These are phyloP conservation scores for Corylus avellana DNA, from an alignment of 306 rosid species.

Conservation along the genomic window DNA sequence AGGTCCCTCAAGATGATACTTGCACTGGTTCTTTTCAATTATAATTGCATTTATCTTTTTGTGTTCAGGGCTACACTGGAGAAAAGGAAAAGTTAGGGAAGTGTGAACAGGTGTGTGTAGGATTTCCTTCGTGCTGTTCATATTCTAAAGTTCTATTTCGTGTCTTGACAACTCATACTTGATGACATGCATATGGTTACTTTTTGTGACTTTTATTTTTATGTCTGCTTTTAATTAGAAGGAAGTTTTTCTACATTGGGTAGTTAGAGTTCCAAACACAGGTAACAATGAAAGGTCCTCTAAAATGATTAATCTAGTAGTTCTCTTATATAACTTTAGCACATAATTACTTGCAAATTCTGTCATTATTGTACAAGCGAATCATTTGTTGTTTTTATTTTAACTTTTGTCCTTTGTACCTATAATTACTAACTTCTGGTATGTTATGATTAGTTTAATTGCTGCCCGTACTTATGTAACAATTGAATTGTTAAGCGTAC, in stretches of 20 bases:
- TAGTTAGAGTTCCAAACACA: not conserved
- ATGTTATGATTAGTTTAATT: not conserved
- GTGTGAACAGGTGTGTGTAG: constrained; percentile 82
- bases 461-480: not conserved
- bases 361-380: too few species aligned
- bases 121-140: constrained; percentile 10
- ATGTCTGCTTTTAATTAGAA: not conserved
- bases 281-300: not conserved
- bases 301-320: not conserved
- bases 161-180: not conserved
- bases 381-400: not conserved
- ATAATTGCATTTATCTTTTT: constrained; percentile 29
- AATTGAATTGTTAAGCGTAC: not conserved
- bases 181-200: not conserved
- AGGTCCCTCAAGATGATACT: constrained; percentile 13
- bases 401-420: not conserved
- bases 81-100: constrained; percentile 87
- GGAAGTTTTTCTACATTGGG: not conserved
- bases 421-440: not conserved
- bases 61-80: constrained; percentile 70
- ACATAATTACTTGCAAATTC: not conserved
- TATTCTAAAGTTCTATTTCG: not conserved
- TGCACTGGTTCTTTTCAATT: constrained; percentile 24
- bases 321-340: not conserved
- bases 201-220: not conserved